Percentiles rank a stretch among this genome's conserved stretches.
phyloP scores from a whole-genome alignment of 371 early-diverging fungal genomes.

The Circinella minor region DNA sequence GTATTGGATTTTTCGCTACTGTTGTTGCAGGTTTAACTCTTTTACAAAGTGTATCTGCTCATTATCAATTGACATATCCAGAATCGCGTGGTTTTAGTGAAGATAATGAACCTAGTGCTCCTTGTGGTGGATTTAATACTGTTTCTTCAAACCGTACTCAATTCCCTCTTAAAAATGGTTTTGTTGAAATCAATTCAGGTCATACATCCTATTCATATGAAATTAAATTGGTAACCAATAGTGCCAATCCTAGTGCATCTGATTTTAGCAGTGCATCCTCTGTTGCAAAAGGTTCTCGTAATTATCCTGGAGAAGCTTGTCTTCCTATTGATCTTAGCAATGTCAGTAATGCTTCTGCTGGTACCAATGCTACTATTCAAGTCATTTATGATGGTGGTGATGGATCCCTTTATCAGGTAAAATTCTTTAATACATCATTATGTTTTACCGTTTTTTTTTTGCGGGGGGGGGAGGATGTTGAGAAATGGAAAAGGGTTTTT shows the following conservation, averaged over 20 bases:
- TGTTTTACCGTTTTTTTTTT: no score
- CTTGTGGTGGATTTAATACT: constrained; percentile 56
- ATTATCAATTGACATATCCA: constrained; percentile 58
- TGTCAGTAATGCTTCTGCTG: constrained; percentile 37
- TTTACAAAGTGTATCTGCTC: constrained; percentile 35
- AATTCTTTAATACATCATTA: neutral
- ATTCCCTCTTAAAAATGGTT: constrained; percentile 55
- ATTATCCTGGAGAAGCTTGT: constrained; percentile 52
- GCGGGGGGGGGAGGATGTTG: no score
- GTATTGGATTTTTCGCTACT: constrained; percentile 16
- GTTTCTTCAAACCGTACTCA: constrained; percentile 36
- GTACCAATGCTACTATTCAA: constrained; percentile 61
- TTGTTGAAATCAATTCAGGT: constrained; percentile 53
- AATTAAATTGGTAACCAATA: constrained; percentile 47
- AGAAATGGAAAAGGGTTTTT: no score
- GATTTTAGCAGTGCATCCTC: constrained; percentile 31
- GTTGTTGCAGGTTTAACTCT: constrained; percentile 2
- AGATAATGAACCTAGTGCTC: constrained; percentile 49
- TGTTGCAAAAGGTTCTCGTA: constrained; percentile 35
- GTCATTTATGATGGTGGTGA: constrained; percentile 63
- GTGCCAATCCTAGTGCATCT: constrained; percentile 42
- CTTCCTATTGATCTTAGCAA: constrained; percentile 42
- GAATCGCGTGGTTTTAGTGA: constrained; percentile 59
- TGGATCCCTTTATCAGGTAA: constrained; percentile 58
- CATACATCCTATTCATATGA: constrained; percentile 50